A percentile compares a stretch with the other conserved stretches of the same genome.
These are phyloP conservation scores for Strigomonas galati DNA, from an alignment of 208 protist species.

Conservation along the genomic window DNA sequence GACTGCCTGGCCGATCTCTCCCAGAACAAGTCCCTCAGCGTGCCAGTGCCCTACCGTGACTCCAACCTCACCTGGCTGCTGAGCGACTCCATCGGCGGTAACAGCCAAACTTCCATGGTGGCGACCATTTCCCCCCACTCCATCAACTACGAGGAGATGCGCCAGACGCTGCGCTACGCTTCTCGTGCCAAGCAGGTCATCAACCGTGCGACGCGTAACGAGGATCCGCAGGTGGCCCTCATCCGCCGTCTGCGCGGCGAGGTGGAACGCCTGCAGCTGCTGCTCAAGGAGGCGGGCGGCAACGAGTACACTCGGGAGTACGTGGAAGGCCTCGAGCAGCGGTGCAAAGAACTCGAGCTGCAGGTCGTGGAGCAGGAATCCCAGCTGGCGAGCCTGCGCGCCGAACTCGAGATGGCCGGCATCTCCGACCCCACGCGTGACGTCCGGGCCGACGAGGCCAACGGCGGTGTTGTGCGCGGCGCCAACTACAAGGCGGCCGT, in stretches of 20 bases:
- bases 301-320: slow-evolving; percentile 32
- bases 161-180: slow-evolving; percentile 91
- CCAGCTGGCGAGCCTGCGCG: slow-evolving; percentile 15
- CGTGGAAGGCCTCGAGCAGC: slow-evolving; percentile 49
- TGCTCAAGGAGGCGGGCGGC: slow-evolving; percentile 37
- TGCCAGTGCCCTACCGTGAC: slow-evolving; percentile 84
- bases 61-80: slow-evolving; percentile 88
- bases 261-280: slow-evolving; percentile 55
- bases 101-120: slow-evolving; percentile 95
- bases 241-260: slow-evolving; percentile 69
- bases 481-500: slow-evolving; percentile 20
- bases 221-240: slow-evolving; percentile 85
- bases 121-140: slow-evolving; percentile 90
- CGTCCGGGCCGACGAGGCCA: background rate
- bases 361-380: background rate
- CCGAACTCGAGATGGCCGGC: slow-evolving; percentile 16
- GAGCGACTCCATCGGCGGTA: slow-evolving; percentile 85
- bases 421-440: slow-evolving; percentile 6
- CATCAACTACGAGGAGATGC: slow-evolving; percentile 89
- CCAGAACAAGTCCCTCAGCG: slow-evolving; percentile 41
- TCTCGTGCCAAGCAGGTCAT: slow-evolving; percentile 90
- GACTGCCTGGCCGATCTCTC: slow-evolving; percentile 75
- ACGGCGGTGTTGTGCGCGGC: slow-evolving; percentile 1
- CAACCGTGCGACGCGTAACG: slow-evolving; percentile 88
- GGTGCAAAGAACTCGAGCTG: slow-evolving; percentile 35